Base-by-base conservation (phyloP, 2,329 filamentous ascomycete species). In the Venturiaceae sp. region DNA sequence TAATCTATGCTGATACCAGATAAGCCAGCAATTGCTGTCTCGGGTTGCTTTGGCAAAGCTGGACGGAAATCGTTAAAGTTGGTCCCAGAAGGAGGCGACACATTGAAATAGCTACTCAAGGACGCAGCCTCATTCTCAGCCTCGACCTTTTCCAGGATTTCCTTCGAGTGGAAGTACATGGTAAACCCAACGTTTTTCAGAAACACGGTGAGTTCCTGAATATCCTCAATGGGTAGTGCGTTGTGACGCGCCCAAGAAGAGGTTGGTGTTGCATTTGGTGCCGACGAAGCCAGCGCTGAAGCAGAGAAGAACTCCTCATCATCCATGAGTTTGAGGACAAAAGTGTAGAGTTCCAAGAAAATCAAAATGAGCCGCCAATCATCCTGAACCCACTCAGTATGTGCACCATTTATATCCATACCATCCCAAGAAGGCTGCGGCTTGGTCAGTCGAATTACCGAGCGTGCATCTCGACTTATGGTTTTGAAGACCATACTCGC, bases 291-390 rank as follows among this genome's bases (percentile, higher is more conserved):
- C n/a, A 53, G 34, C 53, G 55, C 7, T 11, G 58, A 57, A 53
- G 55, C 37, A n/a, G 83, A 82, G 62, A 95, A 87, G 68, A 99
- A 99, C 65, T 99, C 94, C 64, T 97, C 92, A 63, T 99, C 94
- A 64, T 99, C 94, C 69, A 92, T 95, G 34, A 97, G 83, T 64
- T 94, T 88, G 13, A 97, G 77, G 2, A 96, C 84, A 68, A 97
- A 97, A 2, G 88, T 90, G 69, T 96, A 99, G 0, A 99, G 80
- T 66, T 99, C 94, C 5, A 99, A 79, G 67, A 99, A 97, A 0
- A 99, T 80, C 0, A 97, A 77, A 44, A 96, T 83, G 1, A 94
- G 85, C 19, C 87, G 85, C 94, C 94, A 99, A 68, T 97, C 90
- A 64, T 85, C 81, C 28, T 44, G 39, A n/a, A 61, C 26, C 57